phyloP scores from a whole-genome alignment of 164 flowering plant species.

The Chimonanthus praecox region DNA sequence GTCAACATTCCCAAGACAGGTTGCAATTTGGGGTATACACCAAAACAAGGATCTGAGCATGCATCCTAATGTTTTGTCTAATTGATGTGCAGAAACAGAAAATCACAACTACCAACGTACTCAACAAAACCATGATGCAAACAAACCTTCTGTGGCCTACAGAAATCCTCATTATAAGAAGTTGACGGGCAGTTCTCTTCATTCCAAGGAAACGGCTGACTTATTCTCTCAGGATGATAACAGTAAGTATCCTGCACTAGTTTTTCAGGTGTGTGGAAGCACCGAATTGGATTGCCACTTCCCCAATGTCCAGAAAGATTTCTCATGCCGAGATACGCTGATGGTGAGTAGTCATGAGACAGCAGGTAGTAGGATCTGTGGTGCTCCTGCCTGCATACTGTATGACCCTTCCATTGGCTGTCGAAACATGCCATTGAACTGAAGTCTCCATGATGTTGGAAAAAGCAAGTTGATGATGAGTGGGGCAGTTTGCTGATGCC shows the following conservation, averaged over 20 bases:
- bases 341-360: slow-evolving; percentile 44
- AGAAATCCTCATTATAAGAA: slow-evolving; percentile 21
- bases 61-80: too few relatives aligned
- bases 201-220: slow-evolving; percentile 18
- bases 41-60: too few relatives aligned
- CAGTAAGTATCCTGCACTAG: slow-evolving; percentile 18
- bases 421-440: slow-evolving; percentile 23
- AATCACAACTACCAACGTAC: too few relatives aligned
- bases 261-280: slow-evolving; percentile 21
- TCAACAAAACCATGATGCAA: neutral
- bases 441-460: slow-evolving; percentile 35
- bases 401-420: slow-evolving; percentile 30
- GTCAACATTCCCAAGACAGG: too few relatives aligned
- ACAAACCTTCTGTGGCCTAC: slow-evolving; percentile 35
- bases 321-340: slow-evolving; percentile 28
- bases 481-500: slow-evolving; percentile 16
- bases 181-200: slow-evolving; percentile 17
- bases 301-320: slow-evolving; percentile 28
- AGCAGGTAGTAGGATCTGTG: slow-evolving; percentile 45
- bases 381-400: slow-evolving; percentile 54
- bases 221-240: slow-evolving; percentile 26
- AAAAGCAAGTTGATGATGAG: slow-evolving; percentile 30
- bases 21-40: too few relatives aligned
- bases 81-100: too few relatives aligned
- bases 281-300: slow-evolving; percentile 24